Conservation (phyloP, 192 early-diverging fungal genomes). For the Allomyces macrogynus region DNA sequence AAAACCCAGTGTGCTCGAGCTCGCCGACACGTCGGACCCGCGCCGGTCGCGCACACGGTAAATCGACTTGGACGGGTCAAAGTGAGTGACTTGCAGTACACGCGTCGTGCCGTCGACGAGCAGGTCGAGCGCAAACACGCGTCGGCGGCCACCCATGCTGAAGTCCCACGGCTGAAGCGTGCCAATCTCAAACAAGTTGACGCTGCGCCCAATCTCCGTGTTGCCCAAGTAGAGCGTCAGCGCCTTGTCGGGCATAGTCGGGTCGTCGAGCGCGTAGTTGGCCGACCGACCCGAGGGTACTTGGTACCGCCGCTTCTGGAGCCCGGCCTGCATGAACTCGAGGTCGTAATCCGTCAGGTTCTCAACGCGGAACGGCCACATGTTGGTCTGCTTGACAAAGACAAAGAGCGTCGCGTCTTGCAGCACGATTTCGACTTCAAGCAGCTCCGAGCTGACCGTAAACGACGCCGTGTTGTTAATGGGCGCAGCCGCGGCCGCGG, state of each 20-base stretch:
- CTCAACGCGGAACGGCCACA: slow-evolving; percentile 80
- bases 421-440: slow-evolving; percentile 59
- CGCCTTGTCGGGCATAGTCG: slow-evolving; percentile 45
- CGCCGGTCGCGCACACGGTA: slow-evolving; percentile 20
- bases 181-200: slow-evolving; percentile 82
- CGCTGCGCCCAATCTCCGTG: slow-evolving; percentile 29
- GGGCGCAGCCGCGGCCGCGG: slow-evolving; percentile 7
- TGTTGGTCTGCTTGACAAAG: slow-evolving; percentile 42
- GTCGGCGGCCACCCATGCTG: neutral
- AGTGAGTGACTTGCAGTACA: slow-evolving; percentile 44
- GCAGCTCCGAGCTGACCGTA: slow-evolving; percentile 25
- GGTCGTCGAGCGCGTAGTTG: slow-evolving; percentile 82
- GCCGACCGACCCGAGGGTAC: slow-evolving; percentile 30
- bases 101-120: slow-evolving; percentile 45
- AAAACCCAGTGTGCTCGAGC: slow-evolving; percentile 14
- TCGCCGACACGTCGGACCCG: neutral
- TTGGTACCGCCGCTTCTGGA: slow-evolving; percentile 16
- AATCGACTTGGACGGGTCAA: slow-evolving; percentile 37
- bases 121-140: slow-evolving; percentile 49
- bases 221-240: slow-evolving; percentile 60
- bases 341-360: slow-evolving; percentile 53
- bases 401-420: slow-evolving; percentile 85
- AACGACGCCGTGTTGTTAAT: neutral
- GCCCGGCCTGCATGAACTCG: slow-evolving; percentile 16
- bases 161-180: slow-evolving; percentile 60